Evolutionary conservation across 495 filamentous ascomycete species (phyloP).

Genomic region (Tuber melanosporum): DNA sequence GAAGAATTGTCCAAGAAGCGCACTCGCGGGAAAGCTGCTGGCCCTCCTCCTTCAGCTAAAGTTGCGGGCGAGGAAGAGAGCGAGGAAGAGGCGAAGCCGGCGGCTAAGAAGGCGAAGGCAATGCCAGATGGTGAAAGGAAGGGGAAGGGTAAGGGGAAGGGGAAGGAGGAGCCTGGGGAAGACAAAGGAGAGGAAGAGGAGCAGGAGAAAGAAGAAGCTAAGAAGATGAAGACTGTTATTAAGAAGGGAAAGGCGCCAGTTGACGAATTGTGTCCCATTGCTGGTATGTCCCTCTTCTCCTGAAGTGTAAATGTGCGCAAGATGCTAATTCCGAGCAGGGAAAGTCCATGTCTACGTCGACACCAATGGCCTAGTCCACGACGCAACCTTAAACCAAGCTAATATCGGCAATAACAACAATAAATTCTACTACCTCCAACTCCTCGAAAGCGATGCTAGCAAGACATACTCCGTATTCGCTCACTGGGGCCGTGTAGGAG

Average conservation of each 20-base stretch:
- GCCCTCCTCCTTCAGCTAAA: conserved; percentile 9
- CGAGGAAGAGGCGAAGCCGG: conserved; percentile 41
- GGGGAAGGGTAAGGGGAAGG: conserved; percentile 20
- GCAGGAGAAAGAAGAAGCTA: conserved; percentile 46
- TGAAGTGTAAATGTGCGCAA: background rate
- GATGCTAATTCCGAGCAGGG: background rate
- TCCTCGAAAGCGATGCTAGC: conserved; percentile 36
- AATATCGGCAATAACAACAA: conserved; percentile 58
- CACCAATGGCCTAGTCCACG: conserved; percentile 55
- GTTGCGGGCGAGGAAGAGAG: conserved; percentile 19
- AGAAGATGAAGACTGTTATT: conserved; percentile 49
- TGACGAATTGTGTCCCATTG: conserved; percentile 44
- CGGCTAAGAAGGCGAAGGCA: conserved; percentile 47
- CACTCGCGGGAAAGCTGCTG: conserved; percentile 10
- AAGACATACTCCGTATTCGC: conserved; percentile 19
- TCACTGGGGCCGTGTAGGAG: conserved; percentile 75
- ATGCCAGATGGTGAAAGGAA: conserved; percentile 32
- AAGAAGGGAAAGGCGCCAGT: conserved; percentile 48
- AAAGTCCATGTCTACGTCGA: conserved; percentile 59
- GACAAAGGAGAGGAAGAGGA: conserved; percentile 44
- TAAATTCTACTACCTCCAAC: conserved; percentile 61
- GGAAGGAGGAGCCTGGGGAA: conserved; percentile 17
- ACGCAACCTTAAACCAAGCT: conserved; percentile 58
- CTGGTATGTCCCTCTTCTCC: conserved; percentile 7
- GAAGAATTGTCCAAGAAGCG: conserved; percentile 16